Conservation (phyloP, 202 grass and related monocot species). For the Alloteropsis angusta region DNA sequence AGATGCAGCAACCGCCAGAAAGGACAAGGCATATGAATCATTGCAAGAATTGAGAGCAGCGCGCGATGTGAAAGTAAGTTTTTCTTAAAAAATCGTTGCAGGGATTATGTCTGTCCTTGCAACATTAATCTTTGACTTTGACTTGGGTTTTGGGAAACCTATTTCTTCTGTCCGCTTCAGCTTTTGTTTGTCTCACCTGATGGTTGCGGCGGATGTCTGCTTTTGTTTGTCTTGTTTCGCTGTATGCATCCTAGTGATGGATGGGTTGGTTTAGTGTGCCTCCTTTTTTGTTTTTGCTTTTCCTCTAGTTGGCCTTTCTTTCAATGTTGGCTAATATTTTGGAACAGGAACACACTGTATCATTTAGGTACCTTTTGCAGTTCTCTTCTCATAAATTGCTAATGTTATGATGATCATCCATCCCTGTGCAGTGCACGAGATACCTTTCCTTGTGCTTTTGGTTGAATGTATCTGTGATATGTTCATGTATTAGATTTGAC, state of each 20-base stretch:
- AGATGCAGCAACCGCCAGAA: conserved; percentile 49
- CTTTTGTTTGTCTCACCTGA: not conserved
- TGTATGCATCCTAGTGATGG: not conserved
- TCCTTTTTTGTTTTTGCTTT: not conserved
- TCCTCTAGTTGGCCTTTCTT: not conserved
- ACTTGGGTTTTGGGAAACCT: not conserved
- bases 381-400: conserved; percentile 5
- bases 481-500: not conserved
- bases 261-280: not conserved
- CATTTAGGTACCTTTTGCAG: not conserved
- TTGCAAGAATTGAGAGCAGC: conserved; percentile 45
- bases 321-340: not conserved
- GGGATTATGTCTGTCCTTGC: not conserved
- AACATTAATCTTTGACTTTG: not conserved
- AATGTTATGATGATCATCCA: not conserved
- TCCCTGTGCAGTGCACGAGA: not conserved
- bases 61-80: conserved; percentile 63
- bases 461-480: not conserved
- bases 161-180: not conserved
- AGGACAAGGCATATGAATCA: conserved; percentile 62
- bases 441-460: not conserved
- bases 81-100: not conserved
- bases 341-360: not conserved
- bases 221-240: not conserved
- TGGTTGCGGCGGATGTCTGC: not conserved